Evolutionary conservation across 805 yeast species (phyloP), one percentile per base, ranked within the genome.

Genomic region (Lipomyces japonicus): DNA sequence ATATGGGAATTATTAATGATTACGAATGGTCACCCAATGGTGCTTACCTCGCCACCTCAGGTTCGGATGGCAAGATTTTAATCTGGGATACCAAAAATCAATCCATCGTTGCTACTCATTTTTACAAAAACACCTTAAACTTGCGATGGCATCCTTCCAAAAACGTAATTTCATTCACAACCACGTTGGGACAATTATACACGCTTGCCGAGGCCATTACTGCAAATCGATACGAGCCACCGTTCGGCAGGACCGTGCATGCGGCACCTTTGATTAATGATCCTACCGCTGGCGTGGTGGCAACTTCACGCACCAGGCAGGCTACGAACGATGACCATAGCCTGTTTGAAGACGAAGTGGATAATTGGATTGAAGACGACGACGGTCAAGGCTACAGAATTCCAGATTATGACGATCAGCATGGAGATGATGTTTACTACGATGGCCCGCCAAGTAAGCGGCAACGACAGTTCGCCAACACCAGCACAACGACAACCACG

Each of bases 1-100:
- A 64, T 48, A 60, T 52, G 31, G 60, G 66, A 3, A 62, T 64
- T 4, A 65, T 81, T 12, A 72, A 77, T 4, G 83, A 78, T 44
- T 61, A 84, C 42, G 69, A 73, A 45, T 76, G 86, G 71, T 81
- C 86, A 18, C 81, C 86, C 10, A 73, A 77, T 58, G 85, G 85
- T 25, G 71, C 73, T 1, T 75, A 70, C 54, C 47, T 88, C 1
- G 91, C 90, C 0, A 73, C 81, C 4, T 71, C 79, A 14, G 80
- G 77, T 44, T 56, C 73, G n/a, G 78, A 75, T 46, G 76, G 77
- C 38, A 66, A 66, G 26, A 61, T 84, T 10, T 66, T 76, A 10
- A 62, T 90, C 3, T 83, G 86, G 82, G 77, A 82, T 55, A 65
- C 76, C 41, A 59, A 48, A 4, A 63, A 68, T 6, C 68, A 67